Evolutionary conservation across 2,329 filamentous ascomycete genomes (phyloP), one percentile per base, ranked within the genome.

Genomic region (Fusarium sp.): DNA sequence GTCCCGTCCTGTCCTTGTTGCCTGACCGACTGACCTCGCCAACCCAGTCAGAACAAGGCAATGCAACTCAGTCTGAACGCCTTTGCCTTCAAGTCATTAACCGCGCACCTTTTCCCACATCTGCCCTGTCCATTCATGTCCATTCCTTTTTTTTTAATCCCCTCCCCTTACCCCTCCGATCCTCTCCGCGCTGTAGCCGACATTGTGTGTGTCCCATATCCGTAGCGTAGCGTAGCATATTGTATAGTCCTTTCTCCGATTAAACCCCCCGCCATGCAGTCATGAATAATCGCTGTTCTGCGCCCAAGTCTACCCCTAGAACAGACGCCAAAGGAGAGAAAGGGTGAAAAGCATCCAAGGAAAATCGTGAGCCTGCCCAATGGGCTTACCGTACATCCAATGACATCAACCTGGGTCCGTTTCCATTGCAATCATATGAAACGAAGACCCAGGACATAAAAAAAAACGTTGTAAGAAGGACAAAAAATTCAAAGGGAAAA

Each of bases 281-380:
- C 73, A 66, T 78, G 64, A 78, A 66, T 78, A 66, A 77, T 76
- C 70, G 74, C 70, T 69, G 64, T 67, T 63, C 57, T 66, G 41
- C 68, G 67, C 73, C 58, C 71, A 54, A 59, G 57, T 64, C 43
- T 69, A 64, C 70, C 66, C 56, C 71, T 67, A 61, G 66, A 66
- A 25, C 73, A 41, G 63, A 61, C 60, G 66, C 64, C 61, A 64
- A 52, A 52, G 70, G 58, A 70, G 62, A 66, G 62, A 35, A 20
- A 67, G 60, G 58, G 60, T 68, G 34, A 62, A 64, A 64, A 69
- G 52, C 56, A 64, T 66, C 52, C 56, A 76, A 78, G 62, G 68
- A 74, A 66, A 78, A 75, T 78, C 76, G 64, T 78, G 62, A 78
- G 71, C 62, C 68, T 75, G 68, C 68, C 73, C 73, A 67, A 60